Conservation (phyloP, 306 rosid genomes). For the Fragaria vesca region DNA sequence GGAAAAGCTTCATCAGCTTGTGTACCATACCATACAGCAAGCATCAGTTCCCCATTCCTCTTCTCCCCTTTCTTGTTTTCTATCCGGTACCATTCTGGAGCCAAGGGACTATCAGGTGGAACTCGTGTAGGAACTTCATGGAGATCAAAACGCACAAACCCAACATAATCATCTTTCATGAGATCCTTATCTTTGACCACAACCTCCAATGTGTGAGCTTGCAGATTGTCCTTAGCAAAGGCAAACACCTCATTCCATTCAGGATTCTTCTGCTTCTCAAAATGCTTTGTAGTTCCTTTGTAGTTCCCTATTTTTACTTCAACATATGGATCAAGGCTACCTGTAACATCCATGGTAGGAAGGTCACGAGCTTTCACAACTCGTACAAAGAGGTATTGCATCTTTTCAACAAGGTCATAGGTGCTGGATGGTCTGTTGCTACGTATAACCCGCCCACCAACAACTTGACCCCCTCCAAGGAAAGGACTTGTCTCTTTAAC, state of each 20-base stretch:
- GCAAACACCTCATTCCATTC: slow-evolving; percentile 96
- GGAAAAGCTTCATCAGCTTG: slow-evolving; percentile 97
- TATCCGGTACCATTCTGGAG: slow-evolving; percentile 89
- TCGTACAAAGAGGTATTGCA: slow-evolving; percentile 71
- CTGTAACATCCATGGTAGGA: slow-evolving; percentile 76
- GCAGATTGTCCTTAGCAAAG: slow-evolving; percentile 58
- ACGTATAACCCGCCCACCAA: slow-evolving; percentile 63
- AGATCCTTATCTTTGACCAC: slow-evolving; percentile 70
- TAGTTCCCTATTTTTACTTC: slow-evolving; percentile 81
- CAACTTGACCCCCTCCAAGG: slow-evolving; percentile 84
- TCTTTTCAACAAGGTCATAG: slow-evolving; percentile 85
- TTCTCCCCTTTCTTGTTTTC: slow-evolving; percentile 57
- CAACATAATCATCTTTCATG: slow-evolving; percentile 70
- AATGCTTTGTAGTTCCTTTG: slow-evolving; percentile 64
- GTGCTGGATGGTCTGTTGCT: slow-evolving; percentile 50
- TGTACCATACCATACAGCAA: slow-evolving; percentile 95
- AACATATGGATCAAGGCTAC: slow-evolving; percentile 91
- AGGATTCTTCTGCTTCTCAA: slow-evolving; percentile 67
- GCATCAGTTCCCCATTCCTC: slow-evolving; percentile 83
- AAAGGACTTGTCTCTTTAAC: slow-evolving; percentile 79
- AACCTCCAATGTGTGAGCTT: slow-evolving; percentile 56
- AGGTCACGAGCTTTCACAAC: slow-evolving; percentile 95
- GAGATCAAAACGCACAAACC: slow-evolving; percentile 58
- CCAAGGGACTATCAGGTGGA: slow-evolving; percentile 96
- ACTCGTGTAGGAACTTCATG: slow-evolving; percentile 62